phyloP scores from a whole-genome alignment of 257 asterid species.

The Lycium ferocissimum region DNA sequence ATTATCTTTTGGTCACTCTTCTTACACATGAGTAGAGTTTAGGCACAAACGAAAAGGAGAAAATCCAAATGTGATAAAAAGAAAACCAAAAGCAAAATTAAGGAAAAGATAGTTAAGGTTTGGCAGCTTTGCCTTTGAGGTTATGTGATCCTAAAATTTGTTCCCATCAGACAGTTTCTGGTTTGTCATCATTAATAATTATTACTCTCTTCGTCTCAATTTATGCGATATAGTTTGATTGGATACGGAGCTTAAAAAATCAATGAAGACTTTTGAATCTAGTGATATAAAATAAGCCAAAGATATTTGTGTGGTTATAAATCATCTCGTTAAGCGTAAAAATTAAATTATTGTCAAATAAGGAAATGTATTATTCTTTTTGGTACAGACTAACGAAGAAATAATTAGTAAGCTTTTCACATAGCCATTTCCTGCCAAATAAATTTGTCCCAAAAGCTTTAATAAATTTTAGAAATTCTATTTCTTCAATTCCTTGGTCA shows the following conservation, averaged over 20 bases:
- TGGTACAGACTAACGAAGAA: neutral
- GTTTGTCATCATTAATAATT: neutral
- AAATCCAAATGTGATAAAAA: neutral
- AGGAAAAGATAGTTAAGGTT: neutral
- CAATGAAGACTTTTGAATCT: too few species aligned
- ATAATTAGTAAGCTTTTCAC: neutral
- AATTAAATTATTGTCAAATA: too few species aligned
- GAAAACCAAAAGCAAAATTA: neutral
- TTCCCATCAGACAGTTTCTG: neutral
- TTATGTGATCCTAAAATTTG: slow-evolving; percentile 13
- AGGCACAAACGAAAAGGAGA: neutral
- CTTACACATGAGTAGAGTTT: neutral
- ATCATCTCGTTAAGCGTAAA: too few species aligned
- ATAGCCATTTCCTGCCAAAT: slow-evolving; percentile 3
- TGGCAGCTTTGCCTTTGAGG: slow-evolving; percentile 12
- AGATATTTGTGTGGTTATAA: too few species aligned
- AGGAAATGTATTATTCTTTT: too few species aligned
- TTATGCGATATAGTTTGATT: too few species aligned
- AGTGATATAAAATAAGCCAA: too few species aligned
- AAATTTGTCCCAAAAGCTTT: neutral
- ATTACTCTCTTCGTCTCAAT: too few species aligned
- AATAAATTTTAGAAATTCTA: neutral
- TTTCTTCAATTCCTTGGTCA: slow-evolving; percentile 12
- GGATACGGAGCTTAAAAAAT: too few species aligned
- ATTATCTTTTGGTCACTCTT: neutral